Conservation (phyloP, 2,329 filamentous ascomycete genomes). For the Fusarium sp. region DNA sequence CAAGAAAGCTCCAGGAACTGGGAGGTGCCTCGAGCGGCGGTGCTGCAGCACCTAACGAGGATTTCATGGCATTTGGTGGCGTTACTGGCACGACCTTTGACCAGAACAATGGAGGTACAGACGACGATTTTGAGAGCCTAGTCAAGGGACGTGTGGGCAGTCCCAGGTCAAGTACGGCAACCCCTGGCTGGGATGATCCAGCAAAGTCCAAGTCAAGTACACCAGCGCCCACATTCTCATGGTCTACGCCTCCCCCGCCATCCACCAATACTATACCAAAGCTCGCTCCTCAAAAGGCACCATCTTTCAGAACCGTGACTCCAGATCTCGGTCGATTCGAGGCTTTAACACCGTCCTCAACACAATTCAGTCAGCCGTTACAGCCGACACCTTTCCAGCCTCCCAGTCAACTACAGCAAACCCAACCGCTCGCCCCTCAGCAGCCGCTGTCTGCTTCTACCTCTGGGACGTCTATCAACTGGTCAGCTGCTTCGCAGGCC, state of each 20-base stretch:
- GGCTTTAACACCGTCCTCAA: conserved; percentile 68
- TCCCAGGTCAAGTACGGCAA: conserved; percentile 57
- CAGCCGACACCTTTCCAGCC: conserved; percentile 58
- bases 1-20: conserved; percentile 87
- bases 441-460: conserved; percentile 33
- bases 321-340: conserved; percentile 70
- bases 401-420: conserved; percentile 43
- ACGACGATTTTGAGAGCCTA: conserved; percentile 87
- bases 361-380: conserved; percentile 73
- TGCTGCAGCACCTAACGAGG: conserved; percentile 66
- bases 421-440: conserved; percentile 39
- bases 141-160: conserved; percentile 76
- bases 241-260: conserved; percentile 72
- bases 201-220: conserved; percentile 55
- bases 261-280: conserved; percentile 53
- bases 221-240: conserved; percentile 69
- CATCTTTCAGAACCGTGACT: conserved; percentile 68
- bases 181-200: conserved; percentile 64
- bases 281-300: conserved; percentile 44
- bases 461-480: conserved; percentile 62
- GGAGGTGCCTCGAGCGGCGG: conserved; percentile 70
- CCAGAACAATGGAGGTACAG: conserved; percentile 64
- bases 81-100: conserved; percentile 73
- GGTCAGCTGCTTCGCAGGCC: conserved; percentile 59
- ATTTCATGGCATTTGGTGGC: conserved; percentile 79